A percentile compares a stretch with the other conserved stretches of the same genome.
phyloP scores from a whole-genome alignment of 441 rosid genomes.

The Aleurites moluccanus region DNA sequence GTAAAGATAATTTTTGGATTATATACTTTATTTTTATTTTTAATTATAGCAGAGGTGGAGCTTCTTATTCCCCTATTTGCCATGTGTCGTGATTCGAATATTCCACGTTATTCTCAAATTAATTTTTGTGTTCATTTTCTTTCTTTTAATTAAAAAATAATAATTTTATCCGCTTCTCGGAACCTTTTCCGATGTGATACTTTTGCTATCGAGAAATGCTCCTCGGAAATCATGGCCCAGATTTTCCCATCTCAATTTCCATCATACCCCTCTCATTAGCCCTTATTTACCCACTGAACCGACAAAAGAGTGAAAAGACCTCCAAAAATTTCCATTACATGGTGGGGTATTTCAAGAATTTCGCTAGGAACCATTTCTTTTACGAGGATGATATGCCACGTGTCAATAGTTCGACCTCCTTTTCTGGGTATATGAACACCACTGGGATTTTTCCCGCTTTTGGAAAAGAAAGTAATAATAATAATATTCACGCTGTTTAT shows the following conservation, averaged over 20 bases:
- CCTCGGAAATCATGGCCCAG: slow-evolving; percentile 3
- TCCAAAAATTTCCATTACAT: background rate
- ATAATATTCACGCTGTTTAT: slow-evolving; percentile 26
- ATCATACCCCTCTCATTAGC: background rate
- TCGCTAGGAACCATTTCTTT: background rate
- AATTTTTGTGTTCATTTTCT: background rate
- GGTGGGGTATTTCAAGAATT: slow-evolving; percentile 21
- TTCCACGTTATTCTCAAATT: slow-evolving; percentile 8
- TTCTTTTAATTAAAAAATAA: background rate
- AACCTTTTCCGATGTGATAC: slow-evolving; percentile 27
- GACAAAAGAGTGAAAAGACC: too few relatives aligned
- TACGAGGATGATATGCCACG: slow-evolving; percentile 59
- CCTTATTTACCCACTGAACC: slow-evolving; percentile 9
- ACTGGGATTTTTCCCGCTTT: slow-evolving; percentile 63
- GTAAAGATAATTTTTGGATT: too few relatives aligned
- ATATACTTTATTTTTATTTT: too few relatives aligned
- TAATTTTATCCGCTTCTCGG: background rate
- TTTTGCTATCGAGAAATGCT: slow-evolving; percentile 15
- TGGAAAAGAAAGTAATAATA: slow-evolving; percentile 13
- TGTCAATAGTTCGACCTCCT: slow-evolving; percentile 59
- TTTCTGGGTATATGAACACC: slow-evolving; percentile 44
- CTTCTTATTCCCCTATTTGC: background rate
- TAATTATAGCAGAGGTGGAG: too few relatives aligned
- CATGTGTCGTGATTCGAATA: background rate
- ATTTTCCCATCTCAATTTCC: slow-evolving; percentile 16